These are phyloP conservation scores for Pseudogymnoascus verrucosus DNA, from an alignment of 2,329 filamentous ascomycete species.

Conservation along the genomic window DNA sequence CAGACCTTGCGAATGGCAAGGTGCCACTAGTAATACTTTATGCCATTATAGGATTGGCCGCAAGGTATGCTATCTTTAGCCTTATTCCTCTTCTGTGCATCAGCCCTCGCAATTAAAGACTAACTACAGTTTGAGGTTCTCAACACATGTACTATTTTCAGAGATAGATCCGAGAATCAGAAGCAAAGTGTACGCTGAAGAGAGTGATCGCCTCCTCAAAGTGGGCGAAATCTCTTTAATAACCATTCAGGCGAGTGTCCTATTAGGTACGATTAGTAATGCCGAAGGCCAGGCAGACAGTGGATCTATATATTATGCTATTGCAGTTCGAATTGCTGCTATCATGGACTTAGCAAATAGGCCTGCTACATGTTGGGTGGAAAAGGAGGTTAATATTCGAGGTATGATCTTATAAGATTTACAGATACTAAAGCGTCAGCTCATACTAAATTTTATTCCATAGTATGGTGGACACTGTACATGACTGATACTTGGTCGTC, in stretches of 20 bases:
- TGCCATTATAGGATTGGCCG: slow-evolving; percentile 24
- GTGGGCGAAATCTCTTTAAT: slow-evolving; percentile 30
- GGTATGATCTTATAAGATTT: slow-evolving; percentile 15
- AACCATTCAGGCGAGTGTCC: slow-evolving; percentile 34
- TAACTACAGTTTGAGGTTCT: slow-evolving; percentile 17
- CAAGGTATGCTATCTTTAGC: slow-evolving; percentile 14
- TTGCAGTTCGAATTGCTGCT: slow-evolving; percentile 31
- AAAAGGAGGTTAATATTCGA: slow-evolving; percentile 31
- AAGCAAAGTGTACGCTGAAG: slow-evolving; percentile 17
- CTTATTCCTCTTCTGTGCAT: neutral
- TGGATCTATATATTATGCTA: slow-evolving; percentile 33
- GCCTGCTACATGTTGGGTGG: slow-evolving; percentile 21
- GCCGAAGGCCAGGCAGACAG: slow-evolving; percentile 30
- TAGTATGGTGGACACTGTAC: slow-evolving; percentile 33
- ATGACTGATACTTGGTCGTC: slow-evolving; percentile 37
- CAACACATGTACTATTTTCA: slow-evolving; percentile 17
- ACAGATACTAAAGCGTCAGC: neutral
- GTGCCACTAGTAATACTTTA: slow-evolving; percentile 20
- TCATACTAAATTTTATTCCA: neutral
- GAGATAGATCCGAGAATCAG: slow-evolving; percentile 20
- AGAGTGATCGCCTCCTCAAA: slow-evolving; percentile 25
- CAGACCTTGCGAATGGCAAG: slow-evolving; percentile 20
- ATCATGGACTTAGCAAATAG: slow-evolving; percentile 31
- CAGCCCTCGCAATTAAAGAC: neutral
- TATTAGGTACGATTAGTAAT: slow-evolving; percentile 29